Conservation (phyloP, 495 filamentous ascomycete species). For the Penicillium herquei region DNA sequence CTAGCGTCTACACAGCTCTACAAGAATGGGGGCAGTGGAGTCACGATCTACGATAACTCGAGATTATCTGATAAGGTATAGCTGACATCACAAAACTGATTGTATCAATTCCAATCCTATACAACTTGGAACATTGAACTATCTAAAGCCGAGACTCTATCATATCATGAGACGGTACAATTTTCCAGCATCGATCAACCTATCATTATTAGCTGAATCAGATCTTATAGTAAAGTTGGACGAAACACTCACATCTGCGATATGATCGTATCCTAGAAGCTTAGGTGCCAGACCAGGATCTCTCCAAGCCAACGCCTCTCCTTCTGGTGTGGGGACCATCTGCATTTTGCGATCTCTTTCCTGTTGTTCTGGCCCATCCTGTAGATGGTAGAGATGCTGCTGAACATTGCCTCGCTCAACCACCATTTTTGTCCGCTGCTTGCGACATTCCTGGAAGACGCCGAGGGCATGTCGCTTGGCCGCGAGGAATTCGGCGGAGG, state of each 20-base stretch:
- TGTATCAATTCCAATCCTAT: neutral
- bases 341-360: conserved; percentile 45
- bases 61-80: neutral
- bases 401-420: conserved; percentile 47
- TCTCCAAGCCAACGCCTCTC: conserved; percentile 47
- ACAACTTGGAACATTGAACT: too few relatives aligned
- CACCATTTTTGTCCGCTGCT: conserved; percentile 43
- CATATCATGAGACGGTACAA: neutral
- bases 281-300: conserved; percentile 43
- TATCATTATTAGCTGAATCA: neutral
- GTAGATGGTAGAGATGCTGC: conserved; percentile 51
- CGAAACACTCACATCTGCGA: conserved; percentile 28
- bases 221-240: neutral
- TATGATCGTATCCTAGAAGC: conserved; percentile 45
- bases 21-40: conserved; percentile 4
- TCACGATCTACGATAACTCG: neutral
- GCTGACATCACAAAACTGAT: neutral
- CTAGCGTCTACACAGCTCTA: too few relatives aligned
- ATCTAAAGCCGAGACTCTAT: conserved; percentile 21
- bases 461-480: conserved; percentile 39
- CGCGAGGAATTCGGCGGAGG: conserved; percentile 21
- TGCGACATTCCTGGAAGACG: conserved; percentile 46
- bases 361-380: conserved; percentile 48
- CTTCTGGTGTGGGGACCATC: conserved; percentile 43
- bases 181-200: conserved; percentile 19